Percentiles rank a stretch among this genome's conserved stretches.
phyloP scores from a whole-genome alignment of 2,329 filamentous ascomycete genomes.

The Microdochium paspali region DNA sequence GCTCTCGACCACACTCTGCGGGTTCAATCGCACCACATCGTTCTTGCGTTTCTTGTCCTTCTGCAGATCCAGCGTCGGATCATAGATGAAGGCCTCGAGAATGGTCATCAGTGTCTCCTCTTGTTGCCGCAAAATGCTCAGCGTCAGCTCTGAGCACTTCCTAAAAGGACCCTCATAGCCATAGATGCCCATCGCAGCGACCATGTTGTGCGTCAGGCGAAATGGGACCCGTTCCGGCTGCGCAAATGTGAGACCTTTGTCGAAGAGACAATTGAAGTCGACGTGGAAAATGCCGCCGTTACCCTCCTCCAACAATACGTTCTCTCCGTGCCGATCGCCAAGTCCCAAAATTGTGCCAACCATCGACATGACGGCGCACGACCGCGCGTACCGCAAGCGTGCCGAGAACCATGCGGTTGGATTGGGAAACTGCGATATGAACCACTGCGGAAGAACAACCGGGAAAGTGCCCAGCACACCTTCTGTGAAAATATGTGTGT shows the following conservation, averaged over 20 bases:
- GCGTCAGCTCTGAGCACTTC: conserved; percentile 80
- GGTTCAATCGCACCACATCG: conserved; percentile 39
- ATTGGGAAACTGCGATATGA: conserved; percentile 88
- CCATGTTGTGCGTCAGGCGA: conserved; percentile 96
- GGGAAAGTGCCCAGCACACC: conserved; percentile 59
- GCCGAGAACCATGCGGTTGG: conserved; percentile 88
- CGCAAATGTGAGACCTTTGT: conserved; percentile 91
- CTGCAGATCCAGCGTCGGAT: conserved; percentile 89
- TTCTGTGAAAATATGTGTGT: conserved; percentile 63
- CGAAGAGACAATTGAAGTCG: conserved; percentile 98
- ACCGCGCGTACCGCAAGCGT: conserved; percentile 80
- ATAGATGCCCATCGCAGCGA: conserved; percentile 91
- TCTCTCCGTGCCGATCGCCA: conserved; percentile 93
- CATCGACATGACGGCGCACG: conserved; percentile 99
- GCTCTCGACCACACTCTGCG: conserved; percentile 74
- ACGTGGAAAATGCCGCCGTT: conserved; percentile 95
- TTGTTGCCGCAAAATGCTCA: conserved; percentile 76
- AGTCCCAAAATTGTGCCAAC: conserved; percentile 89
- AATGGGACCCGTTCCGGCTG: conserved; percentile 95
- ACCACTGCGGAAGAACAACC: conserved; percentile 86
- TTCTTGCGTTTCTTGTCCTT: conserved; percentile 54
- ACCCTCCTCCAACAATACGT: conserved; percentile 88
- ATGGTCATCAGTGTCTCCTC: conserved; percentile 97
- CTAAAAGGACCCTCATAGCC: conserved; percentile 91
- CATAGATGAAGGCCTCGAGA: conserved; percentile 92